Percentiles rank a stretch among this genome's conserved stretches.
Conservation (phyloP, 192 early-diverging fungal species). For the Glomus cerebriforme region DNA sequence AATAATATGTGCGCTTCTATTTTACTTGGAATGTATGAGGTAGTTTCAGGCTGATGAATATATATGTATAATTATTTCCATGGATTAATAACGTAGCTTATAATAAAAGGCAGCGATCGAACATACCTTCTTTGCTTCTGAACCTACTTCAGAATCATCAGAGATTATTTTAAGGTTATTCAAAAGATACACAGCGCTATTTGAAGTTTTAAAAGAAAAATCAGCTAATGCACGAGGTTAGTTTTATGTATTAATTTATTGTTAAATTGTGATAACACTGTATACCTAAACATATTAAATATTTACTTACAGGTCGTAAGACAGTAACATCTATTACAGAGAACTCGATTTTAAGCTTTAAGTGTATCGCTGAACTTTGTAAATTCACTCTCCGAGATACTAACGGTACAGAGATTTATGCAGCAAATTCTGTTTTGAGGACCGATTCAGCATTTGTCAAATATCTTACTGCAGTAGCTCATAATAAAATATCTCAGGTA, state of each 20-base stretch:
- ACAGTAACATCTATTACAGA: background rate
- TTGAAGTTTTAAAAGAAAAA: conserved; percentile 49
- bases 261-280: background rate
- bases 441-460: conserved; percentile 51
- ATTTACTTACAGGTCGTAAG: conserved; percentile 35
- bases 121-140: conserved; percentile 33
- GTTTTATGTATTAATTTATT: background rate
- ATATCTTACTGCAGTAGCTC: conserved; percentile 45
- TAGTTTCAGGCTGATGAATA: conserved; percentile 1
- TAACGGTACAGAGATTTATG: background rate
- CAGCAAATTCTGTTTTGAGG: conserved; percentile 35
- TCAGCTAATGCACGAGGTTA: conserved; percentile 46
- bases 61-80: background rate
- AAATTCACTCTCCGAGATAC: conserved; percentile 42
- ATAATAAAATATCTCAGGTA: conserved; percentile 43
- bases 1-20: conserved; percentile 56
- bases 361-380: conserved; percentile 40
- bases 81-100: background rate
- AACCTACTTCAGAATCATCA: conserved; percentile 31
- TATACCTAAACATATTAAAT: background rate
- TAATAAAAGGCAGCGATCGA: conserved; percentile 40
- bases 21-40: conserved; percentile 62
- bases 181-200: conserved; percentile 45
- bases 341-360: conserved; percentile 33
- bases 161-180: conserved; percentile 49